Evolutionary conservation across 1,284 basidiomycete species (phyloP), one percentile per base, ranked within the genome.

Genomic region (Sporisorium graminicola): DNA sequence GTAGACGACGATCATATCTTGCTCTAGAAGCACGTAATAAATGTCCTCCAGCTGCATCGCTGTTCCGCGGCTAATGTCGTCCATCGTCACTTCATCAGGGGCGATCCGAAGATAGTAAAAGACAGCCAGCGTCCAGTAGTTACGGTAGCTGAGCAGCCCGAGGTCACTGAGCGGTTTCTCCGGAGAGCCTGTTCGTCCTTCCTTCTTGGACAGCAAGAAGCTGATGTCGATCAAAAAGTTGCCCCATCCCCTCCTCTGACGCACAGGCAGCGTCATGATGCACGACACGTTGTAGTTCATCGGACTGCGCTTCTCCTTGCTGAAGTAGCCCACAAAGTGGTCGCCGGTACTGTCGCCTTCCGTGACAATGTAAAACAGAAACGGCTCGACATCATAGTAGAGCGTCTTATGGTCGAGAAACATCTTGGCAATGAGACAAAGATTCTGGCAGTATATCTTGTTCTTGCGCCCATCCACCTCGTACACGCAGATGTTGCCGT

Each of bases 361-460:
- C 3, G 95, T 93, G 88, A 98, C 94, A 80, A 99, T 94, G 87
- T 99, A 99, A 87, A 99, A 99, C 33, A 99, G 88, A 87, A 99
- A 99, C 0, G 97, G 97, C 86, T 99, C 97, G 68, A 99, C 97
- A 86, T 99, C 97, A 87, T 99, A 99, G 87, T 99, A 99, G 47
- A 99, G 90, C 22, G 96, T 98, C 87, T 99, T 99, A 88, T 98
- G 96, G 85, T 99, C 95, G 77, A 99, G 90, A 86, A 99, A 99
- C 94, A 98, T 98, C 87, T 98, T 99, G 64, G 96, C 96, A 31
- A 99, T 89, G 61, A 99, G 89, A 87, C 97, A 99, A n/a, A 99
- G 90, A 85, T 99, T 98, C 86, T 99, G 97, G 86, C 97, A 99
- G 86, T 98, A 99, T 81, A 98, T 98, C 65, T 98, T 99, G 89